Evolutionary conservation across 2,329 filamentous ascomycete species (phyloP).

Genomic region (Exophiala sp.): DNA sequence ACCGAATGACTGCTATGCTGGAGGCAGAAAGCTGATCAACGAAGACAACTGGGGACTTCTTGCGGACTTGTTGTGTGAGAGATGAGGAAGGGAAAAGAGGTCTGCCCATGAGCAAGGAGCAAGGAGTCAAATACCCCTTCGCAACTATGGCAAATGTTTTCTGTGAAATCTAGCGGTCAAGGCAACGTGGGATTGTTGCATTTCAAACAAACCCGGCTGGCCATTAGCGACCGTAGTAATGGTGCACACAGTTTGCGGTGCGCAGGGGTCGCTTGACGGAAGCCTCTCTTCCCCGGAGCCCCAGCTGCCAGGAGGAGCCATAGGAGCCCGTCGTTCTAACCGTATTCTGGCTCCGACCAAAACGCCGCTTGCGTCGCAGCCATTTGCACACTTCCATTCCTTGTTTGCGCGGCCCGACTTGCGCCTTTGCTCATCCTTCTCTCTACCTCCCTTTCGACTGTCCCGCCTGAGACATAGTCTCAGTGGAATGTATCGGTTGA

Average conservation of each 20-base stretch:
- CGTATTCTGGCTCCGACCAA: not conserved
- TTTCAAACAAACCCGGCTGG: constrained; percentile 23
- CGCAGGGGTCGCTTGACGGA: not conserved
- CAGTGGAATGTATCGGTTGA: constrained; percentile 11
- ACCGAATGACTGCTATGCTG: not conserved
- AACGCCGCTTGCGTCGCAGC: constrained; percentile 2
- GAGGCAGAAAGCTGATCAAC: not conserved
- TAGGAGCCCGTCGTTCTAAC: too few species aligned
- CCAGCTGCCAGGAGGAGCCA: constrained; percentile 10
- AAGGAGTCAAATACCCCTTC: constrained; percentile 20
- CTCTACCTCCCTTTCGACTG: not conserved
- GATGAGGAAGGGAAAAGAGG: constrained; percentile 1
- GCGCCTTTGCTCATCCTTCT: not conserved
- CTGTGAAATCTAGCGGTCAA: constrained; percentile 21
- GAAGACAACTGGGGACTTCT: constrained; percentile 8
- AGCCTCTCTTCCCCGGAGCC: constrained; percentile 20
- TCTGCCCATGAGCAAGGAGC: constrained; percentile 1
- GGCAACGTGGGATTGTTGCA: constrained; percentile 26
- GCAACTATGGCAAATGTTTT: constrained; percentile 4
- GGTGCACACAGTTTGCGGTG: not conserved
- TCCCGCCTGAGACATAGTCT: constrained; percentile 11
- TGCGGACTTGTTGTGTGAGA: not conserved
- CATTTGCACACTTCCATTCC: constrained; percentile 3
- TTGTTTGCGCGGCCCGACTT: not conserved
- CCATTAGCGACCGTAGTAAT: not conserved